Evolutionary conservation across 768 basidiomycete species (phyloP), one percentile per base, ranked within the genome.

Genomic region (Trametes villosa): DNA sequence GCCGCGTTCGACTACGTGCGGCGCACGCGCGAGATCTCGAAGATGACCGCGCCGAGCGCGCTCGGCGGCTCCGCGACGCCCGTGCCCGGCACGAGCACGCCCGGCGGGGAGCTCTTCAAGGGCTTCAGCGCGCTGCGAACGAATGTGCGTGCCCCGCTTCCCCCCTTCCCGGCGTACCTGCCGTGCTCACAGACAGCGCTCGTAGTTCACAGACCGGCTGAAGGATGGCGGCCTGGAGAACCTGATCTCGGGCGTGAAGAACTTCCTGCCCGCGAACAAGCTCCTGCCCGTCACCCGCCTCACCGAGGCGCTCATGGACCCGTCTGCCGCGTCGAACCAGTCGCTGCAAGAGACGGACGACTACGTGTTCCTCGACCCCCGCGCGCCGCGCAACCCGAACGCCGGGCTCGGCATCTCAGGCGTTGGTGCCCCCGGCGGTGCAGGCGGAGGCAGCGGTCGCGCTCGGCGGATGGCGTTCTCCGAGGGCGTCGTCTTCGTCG

Each of bases 221-320:
- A 92, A 96, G 75, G 96, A 97, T 70, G 92, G 95, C 34, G 94
- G 94, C n/a, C 81, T 98, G 31, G 96, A 98, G 72, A 96, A 96
- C 72, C 80, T 99, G 17, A 92, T 99, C 63, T 96, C 95, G 0
- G 96, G 96, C 38, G 97, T 99, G 68, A 97, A 96, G 74, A 98
- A 97, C 76, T 95, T 99, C 80, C 76, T 99, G 18, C 97, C 97
- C 0, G 89, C 93, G 2, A 93, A 94, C 72, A 96, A 99, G 75
- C 84, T 97, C 38, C 83, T 97, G 49, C 89, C 94, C 12, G 86
- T 96, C 46, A 98, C 97, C 0, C 88, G 97, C 12, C 81, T 99
- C 31, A 88, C 92, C 1, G 97, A 98, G 70, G 96, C 97, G 22
- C 80, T 99, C 29, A 98, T 98, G 96, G 97, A 99, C 71, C 96